These are phyloP conservation scores for Trypanosoma theileri DNA, from an alignment of 208 protist species.

Conservation along the genomic window DNA sequence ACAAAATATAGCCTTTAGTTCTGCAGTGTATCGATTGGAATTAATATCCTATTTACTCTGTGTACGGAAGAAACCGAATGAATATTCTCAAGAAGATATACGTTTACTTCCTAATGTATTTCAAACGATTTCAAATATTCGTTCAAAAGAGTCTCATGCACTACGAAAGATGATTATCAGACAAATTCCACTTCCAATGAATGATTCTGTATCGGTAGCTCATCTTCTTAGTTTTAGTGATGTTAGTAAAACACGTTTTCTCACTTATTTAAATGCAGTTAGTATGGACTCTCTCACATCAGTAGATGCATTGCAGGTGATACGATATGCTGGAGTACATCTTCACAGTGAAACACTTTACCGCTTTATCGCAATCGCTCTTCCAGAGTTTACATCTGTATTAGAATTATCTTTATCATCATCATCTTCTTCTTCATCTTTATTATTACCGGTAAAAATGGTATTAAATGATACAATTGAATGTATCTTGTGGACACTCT, in stretches of 20 bases:
- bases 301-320: slow-evolving; percentile 8
- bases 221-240: slow-evolving; percentile 9
- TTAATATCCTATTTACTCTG: slow-evolving; percentile 41
- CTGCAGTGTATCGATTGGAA: slow-evolving; percentile 18
- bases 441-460: background rate
- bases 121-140: slow-evolving; percentile 22
- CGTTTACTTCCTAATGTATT: slow-evolving; percentile 24
- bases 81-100: slow-evolving; percentile 29
- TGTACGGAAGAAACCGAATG: slow-evolving; percentile 16
- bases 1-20: slow-evolving; percentile 35
- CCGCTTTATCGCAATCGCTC: background rate
- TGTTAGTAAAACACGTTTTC: background rate
- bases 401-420: background rate
- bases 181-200: slow-evolving; percentile 3
- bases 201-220: slow-evolving; percentile 23
- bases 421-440: background rate
- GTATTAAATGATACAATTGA: slow-evolving; percentile 15
- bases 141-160: background rate
- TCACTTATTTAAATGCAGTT: slow-evolving; percentile 7
- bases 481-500: slow-evolving; percentile 11
- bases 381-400: background rate
- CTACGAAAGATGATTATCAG: slow-evolving; percentile 7
- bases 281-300: slow-evolving; percentile 1
- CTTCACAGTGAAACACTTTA: slow-evolving; percentile 15
- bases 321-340: slow-evolving; percentile 12